phyloP scores from a whole-genome alignment of 345 rosid genomes.

The Schrenkiella parvula region DNA sequence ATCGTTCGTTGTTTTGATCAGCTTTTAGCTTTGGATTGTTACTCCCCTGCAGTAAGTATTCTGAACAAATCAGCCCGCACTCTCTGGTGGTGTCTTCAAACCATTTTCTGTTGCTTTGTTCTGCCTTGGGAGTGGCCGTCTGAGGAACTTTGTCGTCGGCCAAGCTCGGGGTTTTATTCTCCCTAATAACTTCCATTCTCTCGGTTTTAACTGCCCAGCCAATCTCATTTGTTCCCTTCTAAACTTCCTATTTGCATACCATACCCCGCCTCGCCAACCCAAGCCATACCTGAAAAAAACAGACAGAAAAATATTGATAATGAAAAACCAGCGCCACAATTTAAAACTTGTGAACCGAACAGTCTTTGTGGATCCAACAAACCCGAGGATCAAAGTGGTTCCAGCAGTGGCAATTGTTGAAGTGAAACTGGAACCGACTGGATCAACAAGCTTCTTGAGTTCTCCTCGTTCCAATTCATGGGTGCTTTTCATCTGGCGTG shows the following conservation, averaged over 20 bases:
- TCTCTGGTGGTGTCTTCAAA: conserved; percentile 26
- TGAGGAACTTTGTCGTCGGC: conserved; percentile 45
- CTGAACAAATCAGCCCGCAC: conserved; percentile 1
- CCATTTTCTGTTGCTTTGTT: conserved; percentile 39
- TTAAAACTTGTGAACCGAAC: neutral
- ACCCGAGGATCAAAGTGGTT: conserved; percentile 82
- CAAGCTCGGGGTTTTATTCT: conserved; percentile 52
- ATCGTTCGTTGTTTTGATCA: neutral
- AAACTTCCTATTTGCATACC: conserved; percentile 83
- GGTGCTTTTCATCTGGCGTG: conserved; percentile 56
- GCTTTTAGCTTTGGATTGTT: neutral
- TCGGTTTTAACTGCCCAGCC: conserved; percentile 65
- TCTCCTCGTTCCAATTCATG: conserved; percentile 60
- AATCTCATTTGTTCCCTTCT: conserved; percentile 79
- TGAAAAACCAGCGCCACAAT: neutral
- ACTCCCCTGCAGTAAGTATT: neutral
- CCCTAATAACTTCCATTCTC: conserved; percentile 65
- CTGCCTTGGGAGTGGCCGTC: conserved; percentile 43
- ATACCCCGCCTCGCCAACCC: conserved; percentile 94
- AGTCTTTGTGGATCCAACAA: conserved; percentile 19
- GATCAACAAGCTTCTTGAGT: conserved; percentile 71
- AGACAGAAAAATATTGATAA: neutral
- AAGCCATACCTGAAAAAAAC: conserved; percentile 58
- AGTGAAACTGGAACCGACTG: conserved; percentile 47
- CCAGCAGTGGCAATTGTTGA: conserved; percentile 69